Conservation (phyloP, 2,329 filamentous ascomycete genomes). For the Stachybotrys chlorohalonatus region DNA sequence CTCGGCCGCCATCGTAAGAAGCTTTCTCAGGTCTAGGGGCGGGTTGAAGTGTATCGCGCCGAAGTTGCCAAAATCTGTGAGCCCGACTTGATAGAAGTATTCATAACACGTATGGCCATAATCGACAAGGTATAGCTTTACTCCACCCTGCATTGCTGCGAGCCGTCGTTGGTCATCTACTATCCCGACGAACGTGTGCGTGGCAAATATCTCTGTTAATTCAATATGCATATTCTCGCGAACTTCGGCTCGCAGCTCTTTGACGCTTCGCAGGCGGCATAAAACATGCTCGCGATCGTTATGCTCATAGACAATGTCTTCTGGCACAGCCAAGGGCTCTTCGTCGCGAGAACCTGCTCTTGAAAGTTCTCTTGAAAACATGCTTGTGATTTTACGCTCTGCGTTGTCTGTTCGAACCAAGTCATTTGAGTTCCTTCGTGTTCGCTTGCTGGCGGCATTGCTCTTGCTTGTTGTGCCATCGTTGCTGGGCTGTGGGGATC, state of each 20-base stretch:
- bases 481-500: slow-evolving; percentile 14
- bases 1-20: slow-evolving; percentile 66
- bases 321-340: slow-evolving; percentile 26
- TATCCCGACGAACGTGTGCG: slow-evolving; percentile 86
- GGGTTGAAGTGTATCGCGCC: slow-evolving; percentile 74
- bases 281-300: slow-evolving; percentile 59
- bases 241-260: slow-evolving; percentile 72
- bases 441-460: slow-evolving; percentile 27
- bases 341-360: slow-evolving; percentile 11
- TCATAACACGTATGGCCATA: slow-evolving; percentile 82
- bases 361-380: slow-evolving; percentile 48
- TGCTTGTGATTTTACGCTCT: slow-evolving; percentile 89
- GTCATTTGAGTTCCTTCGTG: slow-evolving; percentile 51
- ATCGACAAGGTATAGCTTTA: slow-evolving; percentile 87
- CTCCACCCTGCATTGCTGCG: slow-evolving; percentile 85
- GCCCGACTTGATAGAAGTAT: slow-evolving; percentile 89
- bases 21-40: slow-evolving; percentile 58
- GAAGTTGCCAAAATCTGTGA: slow-evolving; percentile 95
- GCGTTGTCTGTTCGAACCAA: slow-evolving; percentile 84
- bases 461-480: slow-evolving; percentile 20
- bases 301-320: slow-evolving; percentile 60
- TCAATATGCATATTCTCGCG: slow-evolving; percentile 75
- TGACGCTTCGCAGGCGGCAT: slow-evolving; percentile 76
- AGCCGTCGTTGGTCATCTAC: slow-evolving; percentile 82
- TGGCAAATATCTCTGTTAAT: slow-evolving; percentile 77